These are phyloP conservation scores for Fusarium sp. DNA, from an alignment of 2,329 filamentous ascomycete genomes.

Conservation along the genomic window DNA sequence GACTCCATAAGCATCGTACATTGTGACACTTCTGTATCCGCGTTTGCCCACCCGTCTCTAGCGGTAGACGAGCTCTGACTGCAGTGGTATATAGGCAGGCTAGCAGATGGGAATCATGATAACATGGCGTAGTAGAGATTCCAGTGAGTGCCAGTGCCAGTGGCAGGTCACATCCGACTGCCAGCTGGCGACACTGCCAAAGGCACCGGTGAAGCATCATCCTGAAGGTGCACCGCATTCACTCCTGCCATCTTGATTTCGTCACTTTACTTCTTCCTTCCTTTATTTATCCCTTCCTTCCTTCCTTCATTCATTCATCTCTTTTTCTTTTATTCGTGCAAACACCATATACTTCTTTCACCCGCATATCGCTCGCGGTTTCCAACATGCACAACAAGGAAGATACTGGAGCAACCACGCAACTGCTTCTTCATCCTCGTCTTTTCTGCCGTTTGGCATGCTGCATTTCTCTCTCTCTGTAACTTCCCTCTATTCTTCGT, in stretches of 20 bases:
- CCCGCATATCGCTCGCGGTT: conserved; percentile 27
- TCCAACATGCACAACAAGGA: conserved; percentile 38
- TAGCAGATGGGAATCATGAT: neutral
- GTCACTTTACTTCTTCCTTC: neutral
- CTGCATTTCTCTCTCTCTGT: conserved; percentile 13
- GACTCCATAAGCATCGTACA: conserved; percentile 38
- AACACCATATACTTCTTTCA: conserved; percentile 5
- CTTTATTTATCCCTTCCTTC: neutral
- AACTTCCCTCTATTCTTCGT: conserved; percentile 6
- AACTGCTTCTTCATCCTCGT: conserved; percentile 19
- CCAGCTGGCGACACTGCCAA: conserved; percentile 42
- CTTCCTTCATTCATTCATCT: conserved; percentile 3
- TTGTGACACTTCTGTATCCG: conserved; percentile 38
- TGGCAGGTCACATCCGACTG: conserved; percentile 32
- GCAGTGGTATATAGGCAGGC: neutral
- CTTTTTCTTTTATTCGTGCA: neutral
- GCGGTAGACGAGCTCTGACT: conserved; percentile 1
- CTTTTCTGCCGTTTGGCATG: conserved; percentile 24
- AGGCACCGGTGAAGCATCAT: conserved; percentile 27
- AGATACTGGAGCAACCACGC: conserved; percentile 32
- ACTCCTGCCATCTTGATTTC: conserved; percentile 17
- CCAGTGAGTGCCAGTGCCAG: conserved; percentile 4
- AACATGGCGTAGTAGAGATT: neutral
- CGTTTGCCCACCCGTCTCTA: conserved; percentile 10
- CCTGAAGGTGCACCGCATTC: conserved; percentile 33